Percentiles rank a stretch among this genome's conserved stretches.
These are phyloP conservation scores for Lactifluus rugatus DNA, from an alignment of 768 basidiomycete species.

Conservation along the genomic window DNA sequence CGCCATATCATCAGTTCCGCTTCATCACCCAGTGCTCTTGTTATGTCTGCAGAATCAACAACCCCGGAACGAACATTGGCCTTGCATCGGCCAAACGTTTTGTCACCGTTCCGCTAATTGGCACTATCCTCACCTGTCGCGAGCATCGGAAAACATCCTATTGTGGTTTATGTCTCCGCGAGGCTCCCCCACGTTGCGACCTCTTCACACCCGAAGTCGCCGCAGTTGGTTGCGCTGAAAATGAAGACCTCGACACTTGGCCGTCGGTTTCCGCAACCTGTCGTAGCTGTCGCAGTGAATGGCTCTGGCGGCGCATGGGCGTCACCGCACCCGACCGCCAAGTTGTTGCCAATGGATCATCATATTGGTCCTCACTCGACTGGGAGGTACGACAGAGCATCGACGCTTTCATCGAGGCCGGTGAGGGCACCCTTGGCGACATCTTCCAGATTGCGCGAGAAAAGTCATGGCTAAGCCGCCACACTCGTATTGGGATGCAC, in stretches of 20 bases:
- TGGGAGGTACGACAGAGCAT: constrained; percentile 62
- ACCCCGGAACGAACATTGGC: constrained; percentile 40
- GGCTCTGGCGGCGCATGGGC: constrained; percentile 53
- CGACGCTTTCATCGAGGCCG: constrained; percentile 64
- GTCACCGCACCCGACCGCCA: constrained; percentile 41
- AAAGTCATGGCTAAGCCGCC: constrained; percentile 56
- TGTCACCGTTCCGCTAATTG: constrained; percentile 34
- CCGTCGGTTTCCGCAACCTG: constrained; percentile 59
- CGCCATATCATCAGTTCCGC: constrained; percentile 54
- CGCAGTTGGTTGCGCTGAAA: constrained; percentile 46
- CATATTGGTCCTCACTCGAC: constrained; percentile 32
- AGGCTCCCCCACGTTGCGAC: constrained; percentile 38
- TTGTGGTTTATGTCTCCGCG: constrained; percentile 63
- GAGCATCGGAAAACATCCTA: constrained; percentile 56
- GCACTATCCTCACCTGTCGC: constrained; percentile 44
- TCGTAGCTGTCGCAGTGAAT: constrained; percentile 53
- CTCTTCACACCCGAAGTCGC: constrained; percentile 20
- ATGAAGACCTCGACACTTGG: constrained; percentile 65
- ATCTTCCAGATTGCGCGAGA: constrained; percentile 55
- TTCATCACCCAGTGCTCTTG: constrained; percentile 47
- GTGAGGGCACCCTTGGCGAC: constrained; percentile 56
- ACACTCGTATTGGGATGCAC: constrained; percentile 58
- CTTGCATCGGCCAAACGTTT: constrained; percentile 43
- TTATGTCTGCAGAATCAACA: constrained; percentile 61
- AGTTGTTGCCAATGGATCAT: constrained; percentile 39